Base-by-base conservation (phyloP, 106 monocot species). In the Phalaenopsis aphrodite region DNA sequence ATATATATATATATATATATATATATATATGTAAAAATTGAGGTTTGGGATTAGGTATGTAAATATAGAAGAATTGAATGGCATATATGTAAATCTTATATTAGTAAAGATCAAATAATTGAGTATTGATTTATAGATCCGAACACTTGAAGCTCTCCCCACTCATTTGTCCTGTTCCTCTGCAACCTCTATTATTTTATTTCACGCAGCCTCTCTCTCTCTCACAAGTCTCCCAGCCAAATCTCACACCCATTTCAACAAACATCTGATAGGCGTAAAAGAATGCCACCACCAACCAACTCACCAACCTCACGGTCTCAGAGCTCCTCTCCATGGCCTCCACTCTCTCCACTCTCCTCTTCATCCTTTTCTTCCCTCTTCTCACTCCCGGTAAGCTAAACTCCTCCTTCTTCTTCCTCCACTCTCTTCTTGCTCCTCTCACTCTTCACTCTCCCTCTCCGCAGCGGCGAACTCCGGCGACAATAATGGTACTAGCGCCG, bases 371-470 rank as follows among this genome's bases (percentile, higher is more conserved):
- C 79, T 37, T 75, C 76, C 57, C 24, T 39, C 55, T 56, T 21
- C 61, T 55, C 58, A 61, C 12, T 3, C 56, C 79, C 19, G 78
- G 48, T 56, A 77, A 72, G 79, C 84, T 75, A 49, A 52, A 6
- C 47, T 19, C 69, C 47, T 19, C 69, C 42, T 76, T 15, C 47
- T 21, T 68, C 55, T 65, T 55, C 45, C 72, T 24, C 77, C 76
- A 36, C 52, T 79, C 21, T 72, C 46, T 36, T 84, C 76, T 68
- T 81, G 48, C 56, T 79, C 79, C 57, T 56, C 76, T 80, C 69
- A 76, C 77, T 67, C 81, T 69, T 56, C 52, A 18, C 56, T 78
- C 23, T 72, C 47, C 73, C 43, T 76, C 65, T 37, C 49, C 68
- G 71, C 79, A 71, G 69, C 79, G 43, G 46, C 79, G 17, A n/a